These are phyloP conservation scores for Gigaspora rosea DNA, from an alignment of 192 early-diverging fungal species.

Conservation along the genomic window DNA sequence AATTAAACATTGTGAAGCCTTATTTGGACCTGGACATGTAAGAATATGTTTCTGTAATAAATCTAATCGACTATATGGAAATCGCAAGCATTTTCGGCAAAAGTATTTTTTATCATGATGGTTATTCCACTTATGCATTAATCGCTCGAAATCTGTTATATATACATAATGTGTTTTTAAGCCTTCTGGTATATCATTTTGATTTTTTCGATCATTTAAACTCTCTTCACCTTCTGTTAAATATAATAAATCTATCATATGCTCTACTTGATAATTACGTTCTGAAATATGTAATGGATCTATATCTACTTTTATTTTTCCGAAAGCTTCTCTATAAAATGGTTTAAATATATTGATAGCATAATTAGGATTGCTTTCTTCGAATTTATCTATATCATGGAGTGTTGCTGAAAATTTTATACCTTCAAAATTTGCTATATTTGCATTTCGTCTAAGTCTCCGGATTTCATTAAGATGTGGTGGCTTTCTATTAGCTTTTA, in stretches of 20 bases:
- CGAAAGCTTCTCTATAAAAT: background rate
- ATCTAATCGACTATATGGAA: slow-evolving; percentile 3
- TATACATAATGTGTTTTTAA: slow-evolving; percentile 5
- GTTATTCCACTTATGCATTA: slow-evolving; percentile 22
- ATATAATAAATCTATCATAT: slow-evolving; percentile 10
- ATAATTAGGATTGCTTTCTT: slow-evolving; percentile 6
- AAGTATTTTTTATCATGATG: slow-evolving; percentile 2
- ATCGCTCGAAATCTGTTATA: background rate
- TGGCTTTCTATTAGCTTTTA: no score
- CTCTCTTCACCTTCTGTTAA: slow-evolving; percentile 14
- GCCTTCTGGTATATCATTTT: background rate
- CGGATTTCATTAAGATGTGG: no score
- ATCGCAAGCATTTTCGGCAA: background rate
- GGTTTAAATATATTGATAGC: slow-evolving; percentile 16
- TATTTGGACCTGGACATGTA: background rate
- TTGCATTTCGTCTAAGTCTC: no score
- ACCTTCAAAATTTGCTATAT: no score
- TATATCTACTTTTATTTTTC: slow-evolving; percentile 9
- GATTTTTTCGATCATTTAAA: slow-evolving; percentile 4
- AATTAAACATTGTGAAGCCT: background rate
- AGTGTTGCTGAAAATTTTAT: no score
- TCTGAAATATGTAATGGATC: background rate
- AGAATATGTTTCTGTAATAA: background rate
- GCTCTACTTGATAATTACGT: slow-evolving; percentile 1
- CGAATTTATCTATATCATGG: slow-evolving; percentile 9